These are phyloP conservation scores for Cephalotrichum gorgonifer DNA, from an alignment of 2,329 filamentous ascomycete genomes.

Conservation along the genomic window DNA sequence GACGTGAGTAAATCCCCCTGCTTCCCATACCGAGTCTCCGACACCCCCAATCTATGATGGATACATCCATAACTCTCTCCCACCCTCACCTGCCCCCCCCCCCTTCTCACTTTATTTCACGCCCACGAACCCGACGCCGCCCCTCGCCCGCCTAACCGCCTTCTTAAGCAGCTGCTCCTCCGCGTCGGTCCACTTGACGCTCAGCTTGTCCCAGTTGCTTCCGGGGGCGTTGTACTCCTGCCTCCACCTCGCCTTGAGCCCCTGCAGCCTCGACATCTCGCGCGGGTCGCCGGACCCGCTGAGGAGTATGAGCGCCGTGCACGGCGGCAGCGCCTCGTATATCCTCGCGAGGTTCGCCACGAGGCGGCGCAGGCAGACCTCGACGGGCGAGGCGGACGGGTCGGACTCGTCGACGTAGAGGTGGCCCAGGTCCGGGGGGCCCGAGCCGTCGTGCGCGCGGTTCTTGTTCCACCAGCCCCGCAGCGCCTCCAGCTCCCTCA, in stretches of 20 bases:
- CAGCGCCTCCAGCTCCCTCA: slow-evolving; percentile 54
- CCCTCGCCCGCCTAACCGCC: slow-evolving; percentile 45
- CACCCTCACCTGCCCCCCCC: background rate
- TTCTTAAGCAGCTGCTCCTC: slow-evolving; percentile 53
- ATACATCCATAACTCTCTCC: background rate
- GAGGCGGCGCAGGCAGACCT: slow-evolving; percentile 34
- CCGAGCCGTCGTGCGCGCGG: slow-evolving; percentile 24
- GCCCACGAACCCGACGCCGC: slow-evolving; percentile 53
- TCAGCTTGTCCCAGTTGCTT: slow-evolving; percentile 56
- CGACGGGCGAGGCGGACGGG: slow-evolving; percentile 18
- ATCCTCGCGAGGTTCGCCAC: slow-evolving; percentile 42
- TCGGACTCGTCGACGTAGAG: slow-evolving; percentile 16
- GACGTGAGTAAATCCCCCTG: too few relatives aligned
- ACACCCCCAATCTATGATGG: too few relatives aligned
- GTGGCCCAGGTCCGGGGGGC: slow-evolving; percentile 19
- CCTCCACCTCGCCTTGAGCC: slow-evolving; percentile 49
- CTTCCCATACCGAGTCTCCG: too few relatives aligned
- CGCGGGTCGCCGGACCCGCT: slow-evolving; percentile 59
- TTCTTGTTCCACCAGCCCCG: slow-evolving; percentile 60
- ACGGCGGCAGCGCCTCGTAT: slow-evolving; percentile 48
- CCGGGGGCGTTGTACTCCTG: slow-evolving; percentile 54
- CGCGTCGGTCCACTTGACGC: slow-evolving; percentile 56
- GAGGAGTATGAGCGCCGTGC: slow-evolving; percentile 55
- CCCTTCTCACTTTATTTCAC: slow-evolving; percentile 41
- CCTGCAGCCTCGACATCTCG: slow-evolving; percentile 52